Percentiles rank a stretch among this genome's conserved stretches.
phyloP scores from a whole-genome alignment of 441 rosid species.

The Euphorbia celastroides region DNA sequence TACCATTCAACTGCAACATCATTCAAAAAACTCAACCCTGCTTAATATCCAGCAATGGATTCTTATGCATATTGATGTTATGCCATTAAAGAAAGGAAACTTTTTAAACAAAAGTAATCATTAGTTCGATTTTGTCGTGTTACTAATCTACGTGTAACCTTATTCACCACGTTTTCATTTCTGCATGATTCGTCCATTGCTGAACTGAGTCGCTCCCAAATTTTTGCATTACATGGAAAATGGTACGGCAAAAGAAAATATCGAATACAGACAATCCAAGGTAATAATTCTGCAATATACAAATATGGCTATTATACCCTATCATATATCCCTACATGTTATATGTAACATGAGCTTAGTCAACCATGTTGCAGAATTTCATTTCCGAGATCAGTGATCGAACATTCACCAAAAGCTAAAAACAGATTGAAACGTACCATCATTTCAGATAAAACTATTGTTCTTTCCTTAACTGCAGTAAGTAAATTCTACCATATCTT shows the following conservation, averaged over 20 bases:
- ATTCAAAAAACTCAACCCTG: neutral
- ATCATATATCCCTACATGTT: neutral
- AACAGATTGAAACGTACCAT: neutral
- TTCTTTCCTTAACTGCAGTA: neutral
- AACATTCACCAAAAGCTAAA: neutral
- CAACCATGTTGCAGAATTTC: neutral
- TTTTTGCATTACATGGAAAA: neutral
- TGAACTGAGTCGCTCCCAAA: neutral
- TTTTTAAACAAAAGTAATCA: neutral
- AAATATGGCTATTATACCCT: neutral
- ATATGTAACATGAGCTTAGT: neutral
- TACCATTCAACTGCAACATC: constrained; percentile 7
- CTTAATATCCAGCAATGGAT: neutral
- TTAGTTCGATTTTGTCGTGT: neutral
- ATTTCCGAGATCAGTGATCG: neutral
- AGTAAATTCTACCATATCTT: neutral
- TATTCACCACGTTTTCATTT: neutral
- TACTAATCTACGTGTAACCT: neutral
- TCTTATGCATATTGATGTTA: neutral
- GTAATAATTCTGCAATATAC: neutral
- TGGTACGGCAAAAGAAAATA: neutral
- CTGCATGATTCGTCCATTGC: too few relatives aligned
- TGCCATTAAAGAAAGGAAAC: neutral
- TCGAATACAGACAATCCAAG: neutral
- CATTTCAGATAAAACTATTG: neutral